Evolutionary conservation across 2,329 filamentous ascomycete species (phyloP).

Genomic region (Pseudocercospora musae): DNA sequence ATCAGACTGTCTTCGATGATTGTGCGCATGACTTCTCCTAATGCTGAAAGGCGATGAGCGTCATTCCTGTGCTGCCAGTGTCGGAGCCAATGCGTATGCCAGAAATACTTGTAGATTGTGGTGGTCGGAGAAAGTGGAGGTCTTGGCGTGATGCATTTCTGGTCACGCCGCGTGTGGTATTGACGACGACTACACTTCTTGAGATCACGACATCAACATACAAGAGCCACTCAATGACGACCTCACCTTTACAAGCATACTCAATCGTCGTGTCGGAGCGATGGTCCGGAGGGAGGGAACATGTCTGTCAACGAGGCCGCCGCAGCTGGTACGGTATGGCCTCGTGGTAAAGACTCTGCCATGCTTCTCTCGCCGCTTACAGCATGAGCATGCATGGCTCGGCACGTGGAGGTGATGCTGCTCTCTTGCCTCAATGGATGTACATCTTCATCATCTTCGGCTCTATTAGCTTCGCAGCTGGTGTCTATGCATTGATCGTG

Average conservation of each 20-base stretch:
- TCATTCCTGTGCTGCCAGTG: too few relatives aligned
- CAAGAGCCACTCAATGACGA: constrained; percentile 8
- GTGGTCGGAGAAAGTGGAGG: constrained; percentile 1
- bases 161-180: background rate
- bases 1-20: too few relatives aligned
- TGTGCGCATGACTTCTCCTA: too few relatives aligned
- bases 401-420: background rate
- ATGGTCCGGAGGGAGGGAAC: background rate
- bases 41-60: constrained; percentile 29
- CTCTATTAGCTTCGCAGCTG: constrained; percentile 37
- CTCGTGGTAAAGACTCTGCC: background rate
- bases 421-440: constrained; percentile 50
- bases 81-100: background rate
- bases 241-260: background rate
- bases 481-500: constrained; percentile 34
- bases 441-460: constrained; percentile 59
- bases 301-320: background rate
- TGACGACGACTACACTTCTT: background rate
- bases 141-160: constrained; percentile 1
- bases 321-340: background rate
- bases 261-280: background rate
- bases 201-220: constrained; percentile 8
- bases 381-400: background rate
- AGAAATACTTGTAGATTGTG: constrained; percentile 11
- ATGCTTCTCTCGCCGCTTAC: background rate